Conservation (phyloP, 768 basidiomycete genomes). For the Tulasnella calospora region DNA sequence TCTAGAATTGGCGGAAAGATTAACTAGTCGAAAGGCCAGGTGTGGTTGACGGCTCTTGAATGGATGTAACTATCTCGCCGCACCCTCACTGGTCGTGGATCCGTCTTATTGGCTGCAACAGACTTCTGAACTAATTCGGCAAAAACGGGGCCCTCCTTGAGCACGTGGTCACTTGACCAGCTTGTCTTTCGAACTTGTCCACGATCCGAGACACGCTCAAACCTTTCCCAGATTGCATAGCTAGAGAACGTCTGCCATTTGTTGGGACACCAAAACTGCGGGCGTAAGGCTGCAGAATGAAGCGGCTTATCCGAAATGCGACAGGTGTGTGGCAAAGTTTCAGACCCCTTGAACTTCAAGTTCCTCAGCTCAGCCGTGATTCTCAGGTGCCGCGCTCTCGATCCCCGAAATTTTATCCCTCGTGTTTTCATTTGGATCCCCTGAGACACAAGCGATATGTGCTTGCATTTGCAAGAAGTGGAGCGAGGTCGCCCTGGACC, state of each 20-base stretch:
- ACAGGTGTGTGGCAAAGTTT: background rate
- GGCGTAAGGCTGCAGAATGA: background rate
- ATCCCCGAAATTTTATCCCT: background rate
- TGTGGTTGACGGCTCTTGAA: background rate
- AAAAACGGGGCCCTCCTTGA: too few relatives aligned
- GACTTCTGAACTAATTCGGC: too few relatives aligned
- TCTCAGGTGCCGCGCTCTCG: background rate
- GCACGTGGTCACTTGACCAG: too few relatives aligned
- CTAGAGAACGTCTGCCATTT: background rate
- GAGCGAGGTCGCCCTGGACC: background rate
- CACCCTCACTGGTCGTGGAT: too few relatives aligned
- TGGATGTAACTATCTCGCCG: too few relatives aligned
- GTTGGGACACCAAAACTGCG: background rate
- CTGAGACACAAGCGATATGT: background rate
- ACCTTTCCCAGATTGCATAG: too few relatives aligned
- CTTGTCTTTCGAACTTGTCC: background rate
- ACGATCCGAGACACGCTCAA: background rate
- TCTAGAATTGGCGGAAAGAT: background rate
- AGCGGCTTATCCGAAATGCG: background rate
- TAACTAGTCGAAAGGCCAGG: background rate
- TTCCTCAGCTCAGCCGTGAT: background rate
- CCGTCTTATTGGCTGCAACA: too few relatives aligned
- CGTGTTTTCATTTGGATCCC: background rate
- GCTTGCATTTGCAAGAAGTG: background rate
- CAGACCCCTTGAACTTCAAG: background rate